A percentile compares a stretch with the other conserved stretches of the same genome.
These are phyloP conservation scores for Cordyceps cicadae DNA, from an alignment of 2,329 filamentous ascomycete species.

Conservation along the genomic window DNA sequence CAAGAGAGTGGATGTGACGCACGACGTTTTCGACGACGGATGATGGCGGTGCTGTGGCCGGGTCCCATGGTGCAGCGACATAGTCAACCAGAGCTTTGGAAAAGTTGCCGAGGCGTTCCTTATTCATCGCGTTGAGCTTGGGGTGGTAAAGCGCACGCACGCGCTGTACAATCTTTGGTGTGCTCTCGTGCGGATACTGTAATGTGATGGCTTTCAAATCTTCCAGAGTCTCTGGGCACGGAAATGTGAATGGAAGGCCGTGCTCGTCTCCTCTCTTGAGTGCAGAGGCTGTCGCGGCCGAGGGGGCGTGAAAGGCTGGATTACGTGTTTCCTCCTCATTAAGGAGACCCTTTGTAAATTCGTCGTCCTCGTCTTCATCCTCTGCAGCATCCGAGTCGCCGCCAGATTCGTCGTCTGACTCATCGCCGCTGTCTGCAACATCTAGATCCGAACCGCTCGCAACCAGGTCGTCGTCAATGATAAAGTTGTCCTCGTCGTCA, in stretches of 20 bases:
- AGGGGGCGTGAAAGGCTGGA: conserved; percentile 40
- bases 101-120: conserved; percentile 67
- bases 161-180: conserved; percentile 75
- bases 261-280: conserved; percentile 37
- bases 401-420: conserved; percentile 41
- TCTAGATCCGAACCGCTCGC: conserved; percentile 71
- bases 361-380: conserved; percentile 52
- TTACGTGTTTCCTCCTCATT: conserved; percentile 49
- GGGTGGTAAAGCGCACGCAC: conserved; percentile 90
- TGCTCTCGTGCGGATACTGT: conserved; percentile 52
- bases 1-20: conserved; percentile 86
- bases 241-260: conserved; percentile 72
- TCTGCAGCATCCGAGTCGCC: conserved; percentile 29
- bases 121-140: conserved; percentile 76
- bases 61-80: conserved; percentile 40
- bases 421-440: conserved; percentile 44
- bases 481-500: conserved; percentile 90
- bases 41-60: conserved; percentile 47
- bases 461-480: conserved; percentile 81
- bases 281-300: conserved; percentile 30
- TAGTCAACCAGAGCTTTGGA: conserved; percentile 57
- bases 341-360: conserved; percentile 63
- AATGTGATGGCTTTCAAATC: conserved; percentile 63
- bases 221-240: conserved; percentile 70
- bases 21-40: conserved; percentile 68